These are phyloP conservation scores for Globisporangium barbulae DNA, from an alignment of 352 stramenopile genomes.

Conservation along the genomic window DNA sequence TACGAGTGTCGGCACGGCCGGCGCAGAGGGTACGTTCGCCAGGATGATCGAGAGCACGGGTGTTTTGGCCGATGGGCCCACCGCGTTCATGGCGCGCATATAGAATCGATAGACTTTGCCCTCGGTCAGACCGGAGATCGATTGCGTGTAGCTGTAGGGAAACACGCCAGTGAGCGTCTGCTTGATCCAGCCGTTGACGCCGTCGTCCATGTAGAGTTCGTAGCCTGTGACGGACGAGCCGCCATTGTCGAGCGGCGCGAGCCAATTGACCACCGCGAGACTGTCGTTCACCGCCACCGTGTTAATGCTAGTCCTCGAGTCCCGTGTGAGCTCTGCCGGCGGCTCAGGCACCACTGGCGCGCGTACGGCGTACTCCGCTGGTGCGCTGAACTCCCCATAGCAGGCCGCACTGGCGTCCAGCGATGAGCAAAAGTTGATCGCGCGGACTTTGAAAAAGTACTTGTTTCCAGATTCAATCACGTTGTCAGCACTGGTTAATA, in stretches of 20 bases:
- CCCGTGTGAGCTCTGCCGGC: conserved; percentile 55
- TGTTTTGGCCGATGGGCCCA: conserved; percentile 78
- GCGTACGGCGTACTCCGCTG: conserved; percentile 90
- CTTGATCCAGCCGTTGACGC: conserved; percentile 37
- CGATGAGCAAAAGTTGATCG: conserved; percentile 92
- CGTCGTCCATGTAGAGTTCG: conserved; percentile 89
- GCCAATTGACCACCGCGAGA: conserved; percentile 77
- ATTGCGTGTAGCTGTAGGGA: conserved; percentile 50
- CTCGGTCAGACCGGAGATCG: conserved; percentile 47
- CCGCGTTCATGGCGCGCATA: conserved; percentile 81
- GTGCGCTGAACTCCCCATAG: conserved; percentile 87
- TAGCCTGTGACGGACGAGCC: conserved; percentile 90
- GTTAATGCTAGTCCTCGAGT: conserved; percentile 74
- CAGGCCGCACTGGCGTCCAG: conserved; percentile 73
- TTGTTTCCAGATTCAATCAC: conserved; percentile 88
- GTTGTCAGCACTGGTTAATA: conserved; percentile 79
- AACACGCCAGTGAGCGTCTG: conserved; percentile 44
- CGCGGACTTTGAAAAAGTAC: conserved; percentile 93
- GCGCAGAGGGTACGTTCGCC: conserved; percentile 64
- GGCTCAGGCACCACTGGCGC: conserved; percentile 78
- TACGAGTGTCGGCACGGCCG: conserved; percentile 45
- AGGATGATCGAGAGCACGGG: conserved; percentile 89
- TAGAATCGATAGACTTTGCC: conserved; percentile 93
- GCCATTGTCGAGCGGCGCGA: conserved; percentile 89
- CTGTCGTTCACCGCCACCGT: conserved; percentile 42